These are phyloP conservation scores for Termitomyces sp. DNA, from an alignment of 768 basidiomycete genomes.

Conservation along the genomic window DNA sequence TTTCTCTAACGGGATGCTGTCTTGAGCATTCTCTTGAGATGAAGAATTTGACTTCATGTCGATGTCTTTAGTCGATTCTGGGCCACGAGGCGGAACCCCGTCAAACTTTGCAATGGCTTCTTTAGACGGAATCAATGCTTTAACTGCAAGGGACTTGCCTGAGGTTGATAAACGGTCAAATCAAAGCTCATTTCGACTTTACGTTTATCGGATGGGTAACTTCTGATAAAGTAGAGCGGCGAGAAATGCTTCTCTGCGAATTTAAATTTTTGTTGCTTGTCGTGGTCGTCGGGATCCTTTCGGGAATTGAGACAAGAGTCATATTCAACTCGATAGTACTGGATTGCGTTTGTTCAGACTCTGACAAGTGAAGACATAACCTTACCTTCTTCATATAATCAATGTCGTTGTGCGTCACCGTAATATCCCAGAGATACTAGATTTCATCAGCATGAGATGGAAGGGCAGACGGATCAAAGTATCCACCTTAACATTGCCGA, in stretches of 20 bases:
- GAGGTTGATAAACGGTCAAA: slow-evolving; percentile 44
- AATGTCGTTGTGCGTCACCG: slow-evolving; percentile 47
- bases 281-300: slow-evolving; percentile 21
- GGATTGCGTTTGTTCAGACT: background rate
- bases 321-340: slow-evolving; percentile 41
- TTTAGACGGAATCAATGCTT: background rate
- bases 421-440: slow-evolving; percentile 41
- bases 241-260: slow-evolving; percentile 38
- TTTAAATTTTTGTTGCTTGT: slow-evolving; percentile 25
- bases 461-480: background rate
- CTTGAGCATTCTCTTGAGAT: slow-evolving; percentile 7
- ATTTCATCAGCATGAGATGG: background rate
- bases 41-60: background rate
- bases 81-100: slow-evolving; percentile 17
- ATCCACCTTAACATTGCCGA: slow-evolving; percentile 27
- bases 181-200: slow-evolving; percentile 55
- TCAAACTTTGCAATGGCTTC: slow-evolving; percentile 17
- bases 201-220: slow-evolving; percentile 37
- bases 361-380: background rate
- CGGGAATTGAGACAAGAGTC: slow-evolving; percentile 26
- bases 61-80: background rate
- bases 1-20: slow-evolving; percentile 28
- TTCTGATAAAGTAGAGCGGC: slow-evolving; percentile 44
- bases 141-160: slow-evolving; percentile 23
- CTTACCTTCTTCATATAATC: slow-evolving; percentile 44